phyloP scores from a whole-genome alignment of 495 filamentous ascomycete species.

The Niebla homalea region DNA sequence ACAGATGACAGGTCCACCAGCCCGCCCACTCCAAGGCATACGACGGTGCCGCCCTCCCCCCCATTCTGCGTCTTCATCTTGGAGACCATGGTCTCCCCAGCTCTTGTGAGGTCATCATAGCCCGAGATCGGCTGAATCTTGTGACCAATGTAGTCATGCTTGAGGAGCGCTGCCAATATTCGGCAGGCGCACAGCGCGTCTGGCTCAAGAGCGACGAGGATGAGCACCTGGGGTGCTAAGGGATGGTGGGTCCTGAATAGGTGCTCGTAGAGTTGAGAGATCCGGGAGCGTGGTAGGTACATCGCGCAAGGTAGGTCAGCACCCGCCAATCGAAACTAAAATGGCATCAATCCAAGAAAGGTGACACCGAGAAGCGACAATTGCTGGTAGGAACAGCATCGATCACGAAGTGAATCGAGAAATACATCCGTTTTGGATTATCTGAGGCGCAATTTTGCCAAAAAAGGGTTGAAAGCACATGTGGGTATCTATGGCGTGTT shows the following conservation, averaged over 20 bases:
- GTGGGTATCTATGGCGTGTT: too few relatives aligned
- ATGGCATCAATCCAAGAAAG: too few relatives aligned
- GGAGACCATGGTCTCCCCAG: constrained; percentile 58
- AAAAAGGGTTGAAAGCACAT: too few relatives aligned
- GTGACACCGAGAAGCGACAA: too few relatives aligned
- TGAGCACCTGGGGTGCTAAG: constrained; percentile 76
- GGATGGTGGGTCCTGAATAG: constrained; percentile 70
- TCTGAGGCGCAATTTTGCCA: too few relatives aligned
- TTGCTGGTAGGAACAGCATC: too few relatives aligned
- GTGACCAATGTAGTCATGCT: constrained; percentile 95
- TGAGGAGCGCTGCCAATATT: constrained; percentile 79
- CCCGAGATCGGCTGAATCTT: constrained; percentile 91
- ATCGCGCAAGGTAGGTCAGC: constrained; percentile 30
- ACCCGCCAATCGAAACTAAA: too few relatives aligned
- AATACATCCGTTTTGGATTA: too few relatives aligned
- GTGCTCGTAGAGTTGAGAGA: constrained; percentile 81
- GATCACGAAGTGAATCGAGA: too few relatives aligned
- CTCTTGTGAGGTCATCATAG: constrained; percentile 75
- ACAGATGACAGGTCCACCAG: constrained; percentile 70
- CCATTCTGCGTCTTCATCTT: constrained; percentile 74
- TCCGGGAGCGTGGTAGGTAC: constrained; percentile 85
- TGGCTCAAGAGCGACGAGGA: constrained; percentile 85
- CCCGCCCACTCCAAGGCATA: constrained; percentile 87
- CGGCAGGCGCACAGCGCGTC: constrained; percentile 93
- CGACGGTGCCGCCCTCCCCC: constrained; percentile 70